Conservation (phyloP, 2,329 filamentous ascomycete species). For the Sodiomyces alkalinus region DNA sequence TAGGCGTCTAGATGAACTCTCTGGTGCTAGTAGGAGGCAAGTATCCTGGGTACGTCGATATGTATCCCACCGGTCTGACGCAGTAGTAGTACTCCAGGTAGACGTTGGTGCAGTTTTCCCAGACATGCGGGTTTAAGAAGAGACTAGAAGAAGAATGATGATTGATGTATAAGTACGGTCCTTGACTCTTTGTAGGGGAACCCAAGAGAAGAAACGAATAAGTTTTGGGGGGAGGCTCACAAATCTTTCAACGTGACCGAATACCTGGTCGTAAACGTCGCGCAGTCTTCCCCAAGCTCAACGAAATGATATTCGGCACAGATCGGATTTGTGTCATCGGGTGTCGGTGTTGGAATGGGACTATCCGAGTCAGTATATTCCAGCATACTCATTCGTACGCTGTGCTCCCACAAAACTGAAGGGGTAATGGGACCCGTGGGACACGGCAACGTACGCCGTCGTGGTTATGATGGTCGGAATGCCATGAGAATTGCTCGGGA, state of each 20-base stretch:
- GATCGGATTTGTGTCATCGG: not conserved
- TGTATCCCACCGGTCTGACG: not conserved
- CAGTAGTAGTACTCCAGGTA: not conserved
- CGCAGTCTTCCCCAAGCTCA: not conserved
- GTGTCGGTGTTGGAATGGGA: not conserved
- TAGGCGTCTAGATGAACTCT: not conserved
- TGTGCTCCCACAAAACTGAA: too few species aligned
- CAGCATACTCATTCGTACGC: too few species aligned
- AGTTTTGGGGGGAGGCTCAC: not conserved
- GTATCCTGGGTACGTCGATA: not conserved
- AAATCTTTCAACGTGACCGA: not conserved
- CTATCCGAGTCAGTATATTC: too few species aligned
- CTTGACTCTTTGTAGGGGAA: too few species aligned
- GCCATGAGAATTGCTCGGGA: not conserved
- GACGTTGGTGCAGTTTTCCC: not conserved
- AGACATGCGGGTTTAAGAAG: not conserved
- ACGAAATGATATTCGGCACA: not conserved
- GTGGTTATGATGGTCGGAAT: not conserved
- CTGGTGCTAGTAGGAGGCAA: not conserved
- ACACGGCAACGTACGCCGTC: not conserved
- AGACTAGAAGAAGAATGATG: not conserved
- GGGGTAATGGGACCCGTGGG: too few species aligned
- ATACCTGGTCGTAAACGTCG: not conserved
- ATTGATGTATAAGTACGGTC: too few species aligned
- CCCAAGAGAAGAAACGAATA: too few species aligned